Evolutionary conservation across 768 basidiomycete species (phyloP).

Genomic region (Auricularia heimuer): DNA sequence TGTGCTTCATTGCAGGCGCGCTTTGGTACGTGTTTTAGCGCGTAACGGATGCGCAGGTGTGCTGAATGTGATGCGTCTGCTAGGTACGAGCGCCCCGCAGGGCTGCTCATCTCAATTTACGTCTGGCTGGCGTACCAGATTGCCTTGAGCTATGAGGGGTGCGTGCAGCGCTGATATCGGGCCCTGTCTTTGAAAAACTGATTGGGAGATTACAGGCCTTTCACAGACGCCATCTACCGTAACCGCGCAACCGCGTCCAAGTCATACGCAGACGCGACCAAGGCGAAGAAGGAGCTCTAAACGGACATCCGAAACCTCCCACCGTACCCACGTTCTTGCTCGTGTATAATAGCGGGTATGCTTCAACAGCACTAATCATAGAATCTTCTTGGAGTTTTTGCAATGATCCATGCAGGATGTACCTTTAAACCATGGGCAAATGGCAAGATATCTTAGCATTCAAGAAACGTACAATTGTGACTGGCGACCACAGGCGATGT

Average conservation of each 20-base stretch:
- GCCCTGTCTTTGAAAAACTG: too few species aligned
- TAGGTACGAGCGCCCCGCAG: constrained; percentile 82
- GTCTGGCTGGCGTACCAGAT: constrained; percentile 78
- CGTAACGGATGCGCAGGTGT: not conserved
- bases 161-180: constrained; percentile 29
- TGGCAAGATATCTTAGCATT: too few species aligned
- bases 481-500: too few species aligned
- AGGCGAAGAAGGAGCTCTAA: constrained; percentile 15
- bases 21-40: constrained; percentile 53
- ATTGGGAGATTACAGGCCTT: constrained; percentile 36
- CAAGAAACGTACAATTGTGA: too few species aligned
- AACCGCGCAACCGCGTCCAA: constrained; percentile 31
- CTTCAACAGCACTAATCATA: not conserved
- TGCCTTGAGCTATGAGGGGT: constrained; percentile 88
- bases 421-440: too few species aligned
- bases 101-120: constrained; percentile 67
- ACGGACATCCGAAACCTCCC: not conserved
- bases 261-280: constrained; percentile 21
- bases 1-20: constrained; percentile 80
- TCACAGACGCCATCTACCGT: constrained; percentile 76
- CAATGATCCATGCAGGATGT: too few species aligned
- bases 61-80: not conserved
- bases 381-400: too few species aligned
- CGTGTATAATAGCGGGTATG: not conserved
- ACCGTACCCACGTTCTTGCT: not conserved